Evolutionary conservation across 2,329 filamentous ascomycete species (phyloP).

Genomic region (Colletotrichum chlorophyti): DNA sequence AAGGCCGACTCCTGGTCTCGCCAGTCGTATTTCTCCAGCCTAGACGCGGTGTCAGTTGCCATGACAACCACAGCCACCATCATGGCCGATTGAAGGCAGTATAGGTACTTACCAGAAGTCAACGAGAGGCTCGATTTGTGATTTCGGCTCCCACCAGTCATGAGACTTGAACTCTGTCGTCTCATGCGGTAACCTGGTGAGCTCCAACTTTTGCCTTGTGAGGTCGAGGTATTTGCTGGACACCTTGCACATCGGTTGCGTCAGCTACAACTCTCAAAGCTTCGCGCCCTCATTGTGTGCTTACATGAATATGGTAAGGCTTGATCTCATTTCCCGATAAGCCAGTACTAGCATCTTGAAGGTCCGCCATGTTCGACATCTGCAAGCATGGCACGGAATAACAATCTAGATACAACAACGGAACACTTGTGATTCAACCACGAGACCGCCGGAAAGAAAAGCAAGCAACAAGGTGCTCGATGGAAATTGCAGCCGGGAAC

Average conservation of each 20-base stretch:
- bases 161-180: slow-evolving; percentile 51
- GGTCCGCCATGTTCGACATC: slow-evolving; percentile 5
- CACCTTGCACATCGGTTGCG: slow-evolving; percentile 50
- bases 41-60: slow-evolving; percentile 36
- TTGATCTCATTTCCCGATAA: slow-evolving; percentile 52
- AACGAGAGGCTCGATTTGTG: slow-evolving; percentile 67
- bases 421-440: no score
- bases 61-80: no score
- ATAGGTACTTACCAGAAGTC: slow-evolving; percentile 70
- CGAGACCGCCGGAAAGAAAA: not conserved
- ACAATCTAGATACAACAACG: no score
- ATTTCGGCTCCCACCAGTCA: slow-evolving; percentile 67
- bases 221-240: slow-evolving; percentile 72
- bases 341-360: not conserved
- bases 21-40: slow-evolving; percentile 73
- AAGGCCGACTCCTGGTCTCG: slow-evolving; percentile 62
- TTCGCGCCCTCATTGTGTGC: slow-evolving; percentile 33
- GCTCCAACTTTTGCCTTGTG: slow-evolving; percentile 71
- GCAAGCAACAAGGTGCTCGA: no score
- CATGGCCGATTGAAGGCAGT: no score
- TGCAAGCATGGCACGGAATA: not conserved
- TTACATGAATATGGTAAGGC: slow-evolving; percentile 64
- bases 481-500: no score
- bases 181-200: slow-evolving; percentile 70
- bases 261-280: slow-evolving; percentile 35